Base-by-base conservation (phyloP, 225 moss, liverwort and hornwort genomes). In the Polytrichum commune region DNA sequence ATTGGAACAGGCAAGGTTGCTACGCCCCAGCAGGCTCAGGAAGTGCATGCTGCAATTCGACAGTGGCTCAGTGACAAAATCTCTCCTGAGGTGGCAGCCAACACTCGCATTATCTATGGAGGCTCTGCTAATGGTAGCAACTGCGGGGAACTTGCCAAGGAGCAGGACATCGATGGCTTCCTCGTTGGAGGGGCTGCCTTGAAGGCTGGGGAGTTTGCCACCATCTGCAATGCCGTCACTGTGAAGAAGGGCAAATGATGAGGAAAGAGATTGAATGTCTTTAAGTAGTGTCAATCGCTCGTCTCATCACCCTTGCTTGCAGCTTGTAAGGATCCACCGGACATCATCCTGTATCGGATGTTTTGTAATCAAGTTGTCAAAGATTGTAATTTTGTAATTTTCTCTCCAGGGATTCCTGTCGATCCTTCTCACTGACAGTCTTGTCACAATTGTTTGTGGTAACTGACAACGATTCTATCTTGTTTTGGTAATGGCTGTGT, bases 121-220 rank as follows among this genome's bases (percentile, higher is more conserved):
- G 88, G 88, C 82, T 63, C 89, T 58, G 89, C 85, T 27, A 89
- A 72, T 74, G 86, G 83, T 25, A 78, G 71, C 35, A 89, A 89
- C 76, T 76, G 89, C 67, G 76, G 74, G 55, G 89, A 89, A 19
- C 70, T 89, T 27, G 85, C 89, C 27, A 85, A 83, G 77, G 65
- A 86, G 75, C 81, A 83, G 53, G 89, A 89, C 68, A 81, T 89
- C 23, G 89, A 89, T 70, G 89, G 89, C 55, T 89, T 89, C 74
- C 83, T 89, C 38, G 89, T 89, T 33, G 89, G 89, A 5, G 89
- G 89, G 60, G 89, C 89, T 73, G 68, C 89, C 38, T 65, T 89
- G 33, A 89, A 89, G 83, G 89, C 85, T 64, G 73, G 81, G 18
- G 89, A 89, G 61, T 89, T 89, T 74, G 77, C 83, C 32, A 79